Conservation (phyloP, 2,329 filamentous ascomycete genomes). For the Aureobasidium sp. region DNA sequence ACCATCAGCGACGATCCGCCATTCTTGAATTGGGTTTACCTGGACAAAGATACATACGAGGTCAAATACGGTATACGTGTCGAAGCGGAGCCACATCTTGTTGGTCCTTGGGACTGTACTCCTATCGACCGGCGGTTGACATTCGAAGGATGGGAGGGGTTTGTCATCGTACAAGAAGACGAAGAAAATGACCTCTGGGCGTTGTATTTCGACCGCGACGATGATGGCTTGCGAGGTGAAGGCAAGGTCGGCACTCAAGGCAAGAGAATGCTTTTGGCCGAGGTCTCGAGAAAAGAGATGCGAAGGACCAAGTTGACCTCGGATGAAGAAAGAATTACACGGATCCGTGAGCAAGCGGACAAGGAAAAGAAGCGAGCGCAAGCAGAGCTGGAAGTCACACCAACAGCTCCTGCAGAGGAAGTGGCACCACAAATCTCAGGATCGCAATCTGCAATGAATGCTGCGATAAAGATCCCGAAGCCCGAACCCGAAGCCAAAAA, state of each 20-base stretch:
- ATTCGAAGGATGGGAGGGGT: slow-evolving; percentile 51
- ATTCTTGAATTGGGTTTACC: slow-evolving; percentile 63
- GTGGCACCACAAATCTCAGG: background rate
- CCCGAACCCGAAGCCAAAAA: background rate
- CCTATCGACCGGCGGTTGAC: slow-evolving; percentile 50
- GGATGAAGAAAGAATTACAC: slow-evolving; percentile 24
- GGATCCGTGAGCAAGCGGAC: slow-evolving; percentile 21
- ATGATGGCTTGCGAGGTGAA: slow-evolving; percentile 34
- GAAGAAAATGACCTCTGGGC: slow-evolving; percentile 39
- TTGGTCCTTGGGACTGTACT: slow-evolving; percentile 79
- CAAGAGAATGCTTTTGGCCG: slow-evolving; percentile 28
- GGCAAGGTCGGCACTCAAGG: slow-evolving; percentile 21
- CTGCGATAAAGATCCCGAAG: background rate
- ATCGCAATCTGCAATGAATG: background rate
- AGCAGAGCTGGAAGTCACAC: background rate
- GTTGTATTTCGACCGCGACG: slow-evolving; percentile 44
- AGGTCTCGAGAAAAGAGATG: slow-evolving; percentile 27
- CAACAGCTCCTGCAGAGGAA: background rate
- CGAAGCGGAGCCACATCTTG: slow-evolving; percentile 62
- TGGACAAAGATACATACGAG: slow-evolving; percentile 54
- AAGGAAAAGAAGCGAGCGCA: slow-evolving; percentile 15
- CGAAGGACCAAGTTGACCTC: slow-evolving; percentile 22
- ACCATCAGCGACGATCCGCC: slow-evolving; percentile 50
- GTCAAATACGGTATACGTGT: slow-evolving; percentile 60
- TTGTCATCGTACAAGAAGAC: slow-evolving; percentile 51